Evolutionary conservation across 164 flowering plant species (phyloP).

Genomic region (Magnolia officinalis): DNA sequence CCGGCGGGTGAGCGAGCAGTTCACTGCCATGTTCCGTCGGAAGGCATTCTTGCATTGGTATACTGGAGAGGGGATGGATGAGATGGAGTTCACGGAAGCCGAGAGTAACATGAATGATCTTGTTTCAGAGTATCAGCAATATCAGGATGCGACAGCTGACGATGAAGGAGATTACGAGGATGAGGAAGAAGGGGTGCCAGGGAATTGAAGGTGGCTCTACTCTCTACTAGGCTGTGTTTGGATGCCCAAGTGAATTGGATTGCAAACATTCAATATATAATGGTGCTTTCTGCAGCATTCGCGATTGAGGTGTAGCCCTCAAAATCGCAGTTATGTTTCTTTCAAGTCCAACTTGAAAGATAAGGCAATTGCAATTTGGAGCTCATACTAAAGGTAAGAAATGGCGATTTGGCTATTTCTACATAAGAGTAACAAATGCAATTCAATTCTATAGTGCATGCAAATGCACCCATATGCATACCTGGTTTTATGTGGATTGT

Average conservation of each 20-base stretch:
- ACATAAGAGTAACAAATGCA: too few species aligned
- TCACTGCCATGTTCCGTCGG: constrained; percentile 11
- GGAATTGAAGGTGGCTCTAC: constrained; percentile 9
- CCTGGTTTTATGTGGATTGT: too few species aligned
- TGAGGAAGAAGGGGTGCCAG: constrained; percentile 46
- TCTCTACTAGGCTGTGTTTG: not conserved
- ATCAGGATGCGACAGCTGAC: constrained; percentile 86
- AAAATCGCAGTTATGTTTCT: too few species aligned
- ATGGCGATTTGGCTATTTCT: too few species aligned
- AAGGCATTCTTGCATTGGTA: constrained; percentile 19
- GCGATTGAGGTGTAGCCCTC: too few species aligned
- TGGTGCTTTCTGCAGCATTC: too few species aligned
- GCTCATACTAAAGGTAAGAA: too few species aligned
- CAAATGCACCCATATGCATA: too few species aligned
- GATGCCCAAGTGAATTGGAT: constrained; percentile 5
- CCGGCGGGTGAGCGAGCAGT: constrained; percentile 11
- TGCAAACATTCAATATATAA: not conserved
- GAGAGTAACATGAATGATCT: constrained; percentile 63
- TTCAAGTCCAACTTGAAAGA: too few species aligned
- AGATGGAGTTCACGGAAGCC: constrained; percentile 52
- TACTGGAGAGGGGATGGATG: constrained; percentile 13
- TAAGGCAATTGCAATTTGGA: too few species aligned
- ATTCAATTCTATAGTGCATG: too few species aligned
- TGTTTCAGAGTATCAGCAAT: constrained; percentile 59
- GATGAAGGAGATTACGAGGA: constrained; percentile 53